Evolutionary conservation across 2,329 filamentous ascomycete species (phyloP), one percentile per base, ranked within the genome.

Genomic region (Ophiocordyceps camponoti-floridani): DNA sequence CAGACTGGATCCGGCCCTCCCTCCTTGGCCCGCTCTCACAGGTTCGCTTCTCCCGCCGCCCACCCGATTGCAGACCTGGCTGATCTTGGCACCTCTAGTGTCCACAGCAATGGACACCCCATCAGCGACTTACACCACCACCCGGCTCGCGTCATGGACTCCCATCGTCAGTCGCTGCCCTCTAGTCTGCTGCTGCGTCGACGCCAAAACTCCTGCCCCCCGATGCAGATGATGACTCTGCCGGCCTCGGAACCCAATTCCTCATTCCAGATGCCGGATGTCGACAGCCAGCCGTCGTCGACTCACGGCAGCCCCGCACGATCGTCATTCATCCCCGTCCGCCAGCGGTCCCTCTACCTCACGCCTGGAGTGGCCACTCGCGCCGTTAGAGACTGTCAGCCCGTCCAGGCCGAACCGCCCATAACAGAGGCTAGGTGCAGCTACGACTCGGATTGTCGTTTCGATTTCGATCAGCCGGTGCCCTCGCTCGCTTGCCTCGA

Each of bases 331-430:
- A 64, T 65, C 27, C 67, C 69, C 5, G 61, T 68, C 46, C 63
- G 69, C 16, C 62, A 69, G 38, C 63, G 68, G 10, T 72, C 69
- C 3, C 52, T 71, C 33, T 58, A 68, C 12, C 67, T 67, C 47
- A 68, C 62, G 0, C 69, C 70, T 0, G 70, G 70, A 11, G 59
- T 73, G 19, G 70, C 70, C 8, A 73, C 70, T 8, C 63, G 68
- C 46, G 47, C 57, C 9, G 46, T 58, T 49, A 48, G 49, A 48
- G 47, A 52, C 47, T 40, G 47, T 44, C 44, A 41, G 43, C 49
- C 42, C 47, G 58, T 61, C 40, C 62, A 61, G 12, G 56, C 60
- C 45, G 68, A 62, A 47, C 58, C 61, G 16, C 26, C 61, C 62
- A 4, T 52, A 57, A 2, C 43, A 43, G 23, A 38, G n/a, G 41